Conservation (phyloP, 306 rosid species). For the Trifolium pratense region DNA sequence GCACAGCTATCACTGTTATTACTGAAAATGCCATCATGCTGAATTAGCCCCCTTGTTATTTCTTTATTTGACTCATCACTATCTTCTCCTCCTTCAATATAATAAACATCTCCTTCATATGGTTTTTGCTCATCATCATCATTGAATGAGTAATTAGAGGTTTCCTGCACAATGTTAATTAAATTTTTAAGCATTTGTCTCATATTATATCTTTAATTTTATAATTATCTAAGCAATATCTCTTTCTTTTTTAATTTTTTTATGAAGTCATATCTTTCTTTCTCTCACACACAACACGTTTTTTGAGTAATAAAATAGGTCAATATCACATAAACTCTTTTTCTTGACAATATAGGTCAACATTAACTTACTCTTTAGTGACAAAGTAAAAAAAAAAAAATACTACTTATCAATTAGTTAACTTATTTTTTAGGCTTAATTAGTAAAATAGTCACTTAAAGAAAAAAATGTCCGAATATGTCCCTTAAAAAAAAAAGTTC, state of each 20-base stretch:
- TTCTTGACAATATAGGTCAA: not conserved
- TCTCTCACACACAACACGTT: not conserved
- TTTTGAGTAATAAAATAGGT: not conserved
- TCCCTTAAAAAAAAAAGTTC: too few relatives aligned
- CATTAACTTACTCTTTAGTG: not conserved
- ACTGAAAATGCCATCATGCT: not conserved
- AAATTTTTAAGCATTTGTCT: not conserved
- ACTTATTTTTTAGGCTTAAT: too few relatives aligned
- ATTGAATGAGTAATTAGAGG: not conserved
- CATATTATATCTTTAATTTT: not conserved
- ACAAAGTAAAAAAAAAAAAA: not conserved
- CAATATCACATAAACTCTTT: not conserved
- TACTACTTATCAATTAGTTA: too few relatives aligned
- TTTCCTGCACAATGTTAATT: constrained; percentile 23
- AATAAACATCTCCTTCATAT: constrained; percentile 13
- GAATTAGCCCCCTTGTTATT: not conserved
- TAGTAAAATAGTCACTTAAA: too few relatives aligned
- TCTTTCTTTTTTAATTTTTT: too few relatives aligned
- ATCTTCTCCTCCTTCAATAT: constrained; percentile 28
- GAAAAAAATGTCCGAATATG: too few relatives aligned
- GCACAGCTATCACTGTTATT: constrained; percentile 13
- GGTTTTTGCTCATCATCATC: constrained; percentile 12
- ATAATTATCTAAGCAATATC: not conserved
- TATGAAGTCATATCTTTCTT: not conserved
- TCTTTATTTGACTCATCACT: not conserved